These are phyloP conservation scores for Metschnikowia chrysomelidarum DNA, from an alignment of 805 yeast genomes.

Conservation along the genomic window DNA sequence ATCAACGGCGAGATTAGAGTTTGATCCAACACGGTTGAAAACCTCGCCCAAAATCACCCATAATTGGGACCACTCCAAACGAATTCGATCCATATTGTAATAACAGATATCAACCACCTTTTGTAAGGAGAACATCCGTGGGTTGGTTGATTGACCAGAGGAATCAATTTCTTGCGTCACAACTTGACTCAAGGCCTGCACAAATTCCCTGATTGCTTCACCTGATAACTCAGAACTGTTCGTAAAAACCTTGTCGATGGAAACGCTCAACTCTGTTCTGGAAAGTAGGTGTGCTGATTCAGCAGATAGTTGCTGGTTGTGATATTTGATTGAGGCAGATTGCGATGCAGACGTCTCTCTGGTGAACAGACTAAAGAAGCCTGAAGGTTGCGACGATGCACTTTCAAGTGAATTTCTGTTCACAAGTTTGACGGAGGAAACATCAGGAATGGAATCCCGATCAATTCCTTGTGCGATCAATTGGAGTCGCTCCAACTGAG, in stretches of 20 bases:
- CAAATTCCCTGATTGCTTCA: slow-evolving; percentile 82
- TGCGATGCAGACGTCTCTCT: slow-evolving; percentile 54
- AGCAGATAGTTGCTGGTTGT: slow-evolving; percentile 63
- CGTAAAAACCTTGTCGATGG: slow-evolving; percentile 84
- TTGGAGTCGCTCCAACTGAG: slow-evolving; percentile 90
- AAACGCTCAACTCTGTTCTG: slow-evolving; percentile 69
- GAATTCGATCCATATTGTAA: slow-evolving; percentile 93
- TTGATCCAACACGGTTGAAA: slow-evolving; percentile 82
- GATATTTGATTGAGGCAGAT: slow-evolving; percentile 66
- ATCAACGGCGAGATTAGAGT: slow-evolving; percentile 70
- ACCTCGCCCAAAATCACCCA: slow-evolving; percentile 94
- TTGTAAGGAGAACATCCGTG: slow-evolving; percentile 88
- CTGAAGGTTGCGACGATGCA: slow-evolving; percentile 38
- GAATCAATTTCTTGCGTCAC: slow-evolving; percentile 89
- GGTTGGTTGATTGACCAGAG: slow-evolving; percentile 75
- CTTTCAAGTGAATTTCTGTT: slow-evolving; percentile 49
- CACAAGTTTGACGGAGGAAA: slow-evolving; percentile 69
- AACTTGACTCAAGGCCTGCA: slow-evolving; percentile 80
- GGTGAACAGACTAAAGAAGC: slow-evolving; percentile 58
- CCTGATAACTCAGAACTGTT: slow-evolving; percentile 79
- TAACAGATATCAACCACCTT: slow-evolving; percentile 97
- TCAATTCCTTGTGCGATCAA: slow-evolving; percentile 84
- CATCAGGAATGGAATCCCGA: slow-evolving; percentile 82
- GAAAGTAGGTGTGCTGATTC: slow-evolving; percentile 56
- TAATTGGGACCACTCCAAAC: slow-evolving; percentile 93